phyloP scores from a whole-genome alignment of 2,329 filamentous ascomycete species.

The Cordyceps cicadae region DNA sequence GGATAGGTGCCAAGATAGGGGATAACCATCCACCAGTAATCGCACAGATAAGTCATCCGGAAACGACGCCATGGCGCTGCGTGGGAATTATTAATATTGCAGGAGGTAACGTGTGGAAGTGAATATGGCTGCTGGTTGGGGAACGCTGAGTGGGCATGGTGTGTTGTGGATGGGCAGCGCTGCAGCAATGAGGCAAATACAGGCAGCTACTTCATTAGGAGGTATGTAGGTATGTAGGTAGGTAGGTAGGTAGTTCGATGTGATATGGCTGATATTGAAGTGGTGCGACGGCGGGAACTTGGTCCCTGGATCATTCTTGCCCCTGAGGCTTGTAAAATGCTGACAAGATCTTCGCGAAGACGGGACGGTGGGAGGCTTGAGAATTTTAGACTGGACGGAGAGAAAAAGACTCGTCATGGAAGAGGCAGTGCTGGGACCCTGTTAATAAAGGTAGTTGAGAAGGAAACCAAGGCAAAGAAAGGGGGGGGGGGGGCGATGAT shows the following conservation, averaged over 20 bases:
- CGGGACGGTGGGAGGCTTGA: not conserved
- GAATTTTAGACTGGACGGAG: not conserved
- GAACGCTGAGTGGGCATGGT: not conserved
- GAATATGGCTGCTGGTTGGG: not conserved
- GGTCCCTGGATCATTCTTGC: not conserved
- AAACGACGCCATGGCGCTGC: conserved; percentile 2
- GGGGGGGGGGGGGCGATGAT: not conserved
- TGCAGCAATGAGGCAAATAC: not conserved
- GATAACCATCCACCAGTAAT: not conserved
- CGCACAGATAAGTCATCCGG: not conserved
- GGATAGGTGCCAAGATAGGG: too few relatives aligned
- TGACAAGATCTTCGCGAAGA: not conserved
- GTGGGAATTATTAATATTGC: not conserved
- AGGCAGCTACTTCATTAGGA: too few relatives aligned
- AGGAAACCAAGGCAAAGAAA: not conserved
- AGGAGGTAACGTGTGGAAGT: not conserved
- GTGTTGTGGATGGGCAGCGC: not conserved
- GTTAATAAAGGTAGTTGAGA: not conserved
- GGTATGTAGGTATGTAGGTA: too few relatives aligned
- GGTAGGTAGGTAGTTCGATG: too few relatives aligned
- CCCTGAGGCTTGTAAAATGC: too few relatives aligned
- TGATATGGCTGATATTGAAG: too few relatives aligned
- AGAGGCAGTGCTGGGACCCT: not conserved
- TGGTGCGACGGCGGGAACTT: not conserved
- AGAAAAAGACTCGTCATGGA: not conserved